Evolutionary conservation across 1,284 basidiomycete genomes (phyloP).

Genomic region (Hymenochaete sp.): DNA sequence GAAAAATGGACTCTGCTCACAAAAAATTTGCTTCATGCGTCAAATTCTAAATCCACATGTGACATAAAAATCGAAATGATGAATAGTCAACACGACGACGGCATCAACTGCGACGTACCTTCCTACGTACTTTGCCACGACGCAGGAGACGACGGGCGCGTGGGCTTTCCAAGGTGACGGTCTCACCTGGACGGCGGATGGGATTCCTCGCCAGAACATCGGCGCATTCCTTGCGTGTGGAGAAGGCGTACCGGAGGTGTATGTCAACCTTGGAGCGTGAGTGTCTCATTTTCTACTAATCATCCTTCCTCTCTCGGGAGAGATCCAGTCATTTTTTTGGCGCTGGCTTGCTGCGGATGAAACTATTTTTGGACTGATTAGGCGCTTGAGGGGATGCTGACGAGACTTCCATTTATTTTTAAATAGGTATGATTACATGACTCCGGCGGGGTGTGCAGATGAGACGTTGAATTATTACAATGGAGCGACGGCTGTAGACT

Average conservation of each 20-base stretch:
- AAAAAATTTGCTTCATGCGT: neutral
- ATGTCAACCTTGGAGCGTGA: constrained; percentile 45
- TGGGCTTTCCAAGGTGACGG: constrained; percentile 25
- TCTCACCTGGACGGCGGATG: constrained; percentile 21
- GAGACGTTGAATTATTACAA: constrained; percentile 59
- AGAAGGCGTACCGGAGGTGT: constrained; percentile 44
- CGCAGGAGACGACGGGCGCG: constrained; percentile 22
- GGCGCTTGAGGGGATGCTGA: neutral
- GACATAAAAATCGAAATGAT: neutral
- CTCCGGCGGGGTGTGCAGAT: constrained; percentile 44
- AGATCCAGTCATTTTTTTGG: too few species aligned
- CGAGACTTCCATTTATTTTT: constrained; percentile 1
- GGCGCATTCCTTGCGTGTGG: constrained; percentile 34
- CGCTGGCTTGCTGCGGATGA: too few species aligned
- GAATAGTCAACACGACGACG: constrained; percentile 17
- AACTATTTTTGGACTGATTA: neutral
- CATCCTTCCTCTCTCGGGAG: neutral
- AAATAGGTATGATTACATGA: constrained; percentile 41
- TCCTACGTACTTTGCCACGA: constrained; percentile 22
- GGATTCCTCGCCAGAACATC: constrained; percentile 20
- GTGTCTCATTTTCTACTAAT: neutral
- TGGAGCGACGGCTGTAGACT: constrained; percentile 30
- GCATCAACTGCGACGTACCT: constrained; percentile 19
- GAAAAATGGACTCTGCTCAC: constrained; percentile 32
- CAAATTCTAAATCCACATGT: neutral